Base-by-base conservation (phyloP, 1,284 basidiomycete species). In the Pyrrhoderma noxium region DNA sequence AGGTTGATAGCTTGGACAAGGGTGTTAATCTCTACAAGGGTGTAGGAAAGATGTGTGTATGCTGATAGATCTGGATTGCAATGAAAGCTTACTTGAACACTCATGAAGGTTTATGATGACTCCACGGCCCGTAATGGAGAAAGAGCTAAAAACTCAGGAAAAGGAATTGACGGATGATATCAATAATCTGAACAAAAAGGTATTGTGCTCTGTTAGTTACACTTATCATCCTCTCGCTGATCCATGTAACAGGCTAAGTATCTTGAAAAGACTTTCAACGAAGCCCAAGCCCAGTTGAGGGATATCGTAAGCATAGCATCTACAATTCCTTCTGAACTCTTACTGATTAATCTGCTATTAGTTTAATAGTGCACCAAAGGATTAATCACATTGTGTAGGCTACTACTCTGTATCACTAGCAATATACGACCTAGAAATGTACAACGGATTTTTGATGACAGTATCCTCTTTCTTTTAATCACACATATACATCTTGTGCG, bases 181-280 rank as follows among this genome's bases (percentile, higher is more conserved):
- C 37, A 74, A 71, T 42, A 88, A 69, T 63, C 65, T 94, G 36
- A 80, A 76, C 45, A 94, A 94, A 70, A 91, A 91, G 74, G 86
- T 82, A 46, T n/a, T 0, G 89, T 92, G 46, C 89, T 93, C 38
- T 73, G 71, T 40, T 86, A 69, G 62, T 65, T 93, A 34, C 79
- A 75, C 42, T 93, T 93, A 70, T 89, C 44, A 25, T 7, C 19
- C 27, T 31, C 11, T 5, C 27, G 27, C 25, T 27, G 14, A 49
- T 34, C 8, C n/a, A n/a, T 4, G 7, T 38, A 9, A 39, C 58
- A 93, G 89, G 74, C 82, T 18, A 94, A 93, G 67, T 93, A 86
- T 65, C 74, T 93, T 3, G 91, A 94, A 66, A 93, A 93, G 62
- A 89, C 93, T 63, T 89, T 88, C 64, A 88, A 86, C 55, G 90